A percentile compares a stretch with the other conserved stretches of the same genome.
These are phyloP conservation scores for Ceratocystis huliohia DNA, from an alignment of 2,329 filamentous ascomycete genomes.

Conservation along the genomic window DNA sequence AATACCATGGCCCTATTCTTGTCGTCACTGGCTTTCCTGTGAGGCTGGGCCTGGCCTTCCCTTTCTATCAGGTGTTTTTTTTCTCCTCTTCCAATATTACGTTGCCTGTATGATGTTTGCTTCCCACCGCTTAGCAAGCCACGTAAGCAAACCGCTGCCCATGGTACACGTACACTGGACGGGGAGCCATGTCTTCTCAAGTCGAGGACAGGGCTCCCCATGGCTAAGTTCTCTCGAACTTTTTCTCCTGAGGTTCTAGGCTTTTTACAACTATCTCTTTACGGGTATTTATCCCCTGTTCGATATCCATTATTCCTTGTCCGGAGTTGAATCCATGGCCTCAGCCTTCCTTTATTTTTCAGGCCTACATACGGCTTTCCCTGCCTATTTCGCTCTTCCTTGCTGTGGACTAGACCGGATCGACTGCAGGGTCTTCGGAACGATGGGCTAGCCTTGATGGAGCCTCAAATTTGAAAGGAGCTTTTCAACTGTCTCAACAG, in stretches of 20 bases:
- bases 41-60: not conserved
- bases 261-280: not conserved
- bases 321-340: not conserved
- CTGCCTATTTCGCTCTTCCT: not conserved
- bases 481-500: not conserved
- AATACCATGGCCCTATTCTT: not conserved
- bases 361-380: not conserved
- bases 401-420: conserved; percentile 2
- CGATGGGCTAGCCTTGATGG: not conserved
- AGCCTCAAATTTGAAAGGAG: conserved; percentile 3
- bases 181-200: not conserved
- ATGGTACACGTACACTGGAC: not conserved
- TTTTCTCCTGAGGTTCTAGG: not conserved
- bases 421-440: not conserved
- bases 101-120: not conserved
- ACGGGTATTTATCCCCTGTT: not conserved
- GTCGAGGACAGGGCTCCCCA: not conserved
- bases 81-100: not conserved
- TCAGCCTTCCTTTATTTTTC: not conserved
- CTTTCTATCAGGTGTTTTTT: no score
- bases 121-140: not conserved
- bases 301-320: not conserved
- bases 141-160: not conserved
- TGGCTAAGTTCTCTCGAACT: not conserved
- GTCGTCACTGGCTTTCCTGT: no score